Evolutionary conservation across 1,284 basidiomycete genomes (phyloP).

Genomic region (Thelephora terrestris): DNA sequence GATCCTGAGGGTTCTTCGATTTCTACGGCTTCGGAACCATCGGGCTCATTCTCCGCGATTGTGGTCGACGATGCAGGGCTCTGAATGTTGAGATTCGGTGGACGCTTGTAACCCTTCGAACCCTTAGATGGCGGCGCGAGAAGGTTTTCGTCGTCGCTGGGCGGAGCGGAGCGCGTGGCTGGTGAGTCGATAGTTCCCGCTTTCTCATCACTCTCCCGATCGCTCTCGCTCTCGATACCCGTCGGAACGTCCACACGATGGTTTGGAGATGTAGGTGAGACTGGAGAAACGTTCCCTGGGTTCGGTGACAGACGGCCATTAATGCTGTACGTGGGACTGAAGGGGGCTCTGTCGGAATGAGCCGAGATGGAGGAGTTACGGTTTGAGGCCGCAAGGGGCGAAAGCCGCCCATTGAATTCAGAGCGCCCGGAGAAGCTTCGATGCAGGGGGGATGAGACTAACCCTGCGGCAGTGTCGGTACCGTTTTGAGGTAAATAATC

Average conservation of each 20-base stretch:
- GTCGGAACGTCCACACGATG: conserved; percentile 59
- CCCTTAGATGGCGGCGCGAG: conserved; percentile 44
- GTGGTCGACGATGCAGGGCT: conserved; percentile 3
- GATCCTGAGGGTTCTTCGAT: conserved; percentile 13
- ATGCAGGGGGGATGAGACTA: too few relatives aligned
- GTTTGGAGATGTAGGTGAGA: conserved; percentile 41
- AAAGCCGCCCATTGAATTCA: conserved; percentile 3
- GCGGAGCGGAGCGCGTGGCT: not conserved
- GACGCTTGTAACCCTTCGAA: conserved; percentile 16
- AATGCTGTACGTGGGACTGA: conserved; percentile 9
- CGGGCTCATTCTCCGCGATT: conserved; percentile 15
- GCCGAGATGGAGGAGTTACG: conserved; percentile 1
- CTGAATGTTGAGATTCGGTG: conserved; percentile 16
- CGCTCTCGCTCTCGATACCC: conserved; percentile 62
- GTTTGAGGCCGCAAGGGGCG: conserved; percentile 3
- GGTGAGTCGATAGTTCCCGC: conserved; percentile 6
- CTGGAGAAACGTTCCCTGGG: not conserved
- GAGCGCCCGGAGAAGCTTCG: conserved; percentile 10
- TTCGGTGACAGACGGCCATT: conserved; percentile 4
- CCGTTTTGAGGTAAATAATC: too few relatives aligned
- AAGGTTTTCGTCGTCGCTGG: conserved; percentile 11
- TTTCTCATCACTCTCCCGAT: conserved; percentile 36
- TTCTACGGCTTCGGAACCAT: conserved; percentile 22
- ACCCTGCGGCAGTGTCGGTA: too few relatives aligned
- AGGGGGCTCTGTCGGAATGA: conserved; percentile 11